A percentile compares a stretch with the other conserved stretches of the same genome.
Evolutionary conservation across 768 basidiomycete species (phyloP).

Genomic region (Termitomyces sp.): DNA sequence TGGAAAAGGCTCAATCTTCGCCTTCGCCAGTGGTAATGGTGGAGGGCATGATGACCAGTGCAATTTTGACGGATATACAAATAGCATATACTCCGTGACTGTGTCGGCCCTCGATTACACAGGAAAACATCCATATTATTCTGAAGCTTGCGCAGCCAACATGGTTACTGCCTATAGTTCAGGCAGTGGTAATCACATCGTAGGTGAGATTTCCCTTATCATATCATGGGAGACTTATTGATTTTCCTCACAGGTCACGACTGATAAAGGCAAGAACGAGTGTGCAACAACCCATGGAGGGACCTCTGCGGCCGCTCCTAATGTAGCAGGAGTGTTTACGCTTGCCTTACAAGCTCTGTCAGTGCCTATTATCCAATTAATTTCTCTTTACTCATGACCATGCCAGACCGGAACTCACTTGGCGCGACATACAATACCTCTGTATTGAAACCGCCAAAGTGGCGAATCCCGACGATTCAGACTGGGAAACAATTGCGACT

Average conservation of each 20-base stretch:
- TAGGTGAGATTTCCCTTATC: constrained; percentile 43
- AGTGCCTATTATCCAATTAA: constrained; percentile 12
- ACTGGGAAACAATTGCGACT: constrained; percentile 80
- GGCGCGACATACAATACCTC: constrained; percentile 95
- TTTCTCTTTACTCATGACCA: background rate
- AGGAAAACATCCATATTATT: constrained; percentile 93
- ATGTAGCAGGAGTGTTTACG: constrained; percentile 90
- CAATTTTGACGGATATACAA: constrained; percentile 99
- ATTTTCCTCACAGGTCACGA: constrained; percentile 66
- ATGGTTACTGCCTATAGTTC: constrained; percentile 95
- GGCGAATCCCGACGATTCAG: constrained; percentile 85
- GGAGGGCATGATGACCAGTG: constrained; percentile 90
- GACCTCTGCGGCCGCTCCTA: constrained; percentile 97
- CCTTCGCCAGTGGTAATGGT: constrained; percentile 97
- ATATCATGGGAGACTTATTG: constrained; percentile 3
- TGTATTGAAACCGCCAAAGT: constrained; percentile 69
- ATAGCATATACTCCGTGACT: constrained; percentile 93
- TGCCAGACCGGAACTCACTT: constrained; percentile 85
- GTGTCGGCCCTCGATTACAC: constrained; percentile 92
- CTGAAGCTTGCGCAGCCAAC: constrained; percentile 94
- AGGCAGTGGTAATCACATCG: constrained; percentile 87
- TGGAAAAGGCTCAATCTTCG: constrained; percentile 90
- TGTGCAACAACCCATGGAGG: constrained; percentile 88
- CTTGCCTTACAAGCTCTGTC: constrained; percentile 85
- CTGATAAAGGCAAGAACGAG: constrained; percentile 80